Base-by-base conservation (phyloP, 1,139 yeast species). In the Taphrina communis region DNA sequence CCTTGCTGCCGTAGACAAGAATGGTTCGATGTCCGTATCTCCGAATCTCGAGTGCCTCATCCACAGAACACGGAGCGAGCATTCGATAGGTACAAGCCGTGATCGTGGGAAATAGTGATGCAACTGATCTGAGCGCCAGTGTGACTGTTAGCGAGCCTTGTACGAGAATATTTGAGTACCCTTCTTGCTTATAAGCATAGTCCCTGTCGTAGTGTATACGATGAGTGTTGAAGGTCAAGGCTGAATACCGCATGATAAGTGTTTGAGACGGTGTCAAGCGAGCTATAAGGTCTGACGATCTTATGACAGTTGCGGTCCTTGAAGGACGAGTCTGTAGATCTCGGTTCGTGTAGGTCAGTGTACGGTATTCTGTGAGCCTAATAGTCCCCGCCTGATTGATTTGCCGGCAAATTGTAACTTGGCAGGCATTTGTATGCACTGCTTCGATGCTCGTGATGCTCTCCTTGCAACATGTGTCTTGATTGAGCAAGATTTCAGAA, bases 111-210 rank as follows among this genome's bases (percentile, higher is more conserved):
- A 11, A 19, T 9, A 36, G 48, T 21, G 31, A 6, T 19, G 25
- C 46, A 19, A 63, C n/a, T 5, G 56, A n/a, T 21, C 42, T 42
- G 25, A 89, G 75, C 19, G 85, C 72, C 56, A 89, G 73, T 1
- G 89, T 86, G 0, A 89, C 84, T 72, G 88, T 80, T 65, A 92
- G 80, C 0, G 98, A 97, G 0, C 97, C 99, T 58, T 90, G 97
- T 0, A 89, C 88, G 0, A 94, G 79, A 0, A 87, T 76, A 51
- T 81, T 81, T 0, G 88, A 86, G 63, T 90, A 84, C 0, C 84
- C 82, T 74, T 94, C 98, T 0, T 75, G 75, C 0, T 76, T 69
- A 6, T 72, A 75, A 36, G 89, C 82, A 75, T 90, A 90, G 0
- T 73, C 74, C 1, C 78, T 77, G 75, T 90, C 90, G 76, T 86